Base-by-base conservation (phyloP, 805 yeast species). In the Metschnikowia dekortorum region DNA sequence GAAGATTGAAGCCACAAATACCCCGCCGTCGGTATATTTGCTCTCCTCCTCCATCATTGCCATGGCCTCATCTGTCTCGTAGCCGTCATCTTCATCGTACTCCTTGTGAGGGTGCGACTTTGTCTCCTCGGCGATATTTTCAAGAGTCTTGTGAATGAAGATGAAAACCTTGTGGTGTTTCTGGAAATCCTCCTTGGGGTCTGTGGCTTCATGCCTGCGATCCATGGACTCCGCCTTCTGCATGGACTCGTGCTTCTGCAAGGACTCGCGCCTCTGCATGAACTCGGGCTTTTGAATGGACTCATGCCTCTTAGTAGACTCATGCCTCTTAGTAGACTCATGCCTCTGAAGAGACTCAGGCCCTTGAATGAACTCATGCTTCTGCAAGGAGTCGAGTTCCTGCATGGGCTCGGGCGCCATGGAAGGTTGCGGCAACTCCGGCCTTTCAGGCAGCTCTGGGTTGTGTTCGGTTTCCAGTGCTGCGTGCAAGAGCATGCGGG, bases 1-100 rank as follows among this genome's bases (percentile, higher is more conserved):
- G 41, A 49, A 54, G 8, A 50, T 49, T 5, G 58, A 53, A 8
- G 55, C 46, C 34, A 47, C 53, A 11, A 53, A 44, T 10, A 39
- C 11, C 8, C 29, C 35, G 1, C 34, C 46, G 6, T 45, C 45
- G 1, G 31, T n/a, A 9, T 32, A n/a, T 29, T 49, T 47, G 3
- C 9, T 34, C 26, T 49, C 52, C 41, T 45, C 45, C 16, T 39
- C 49, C 41, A 45, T 28, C 28, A 49, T 44, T 13, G 44, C 44
- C 42, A 37, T 8, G 32, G 48, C 50, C 44, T 51, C 52, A 14
- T 53, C 54, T 13, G 50, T 52, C 22, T 51, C 52, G 39, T 45
- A 48, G 22, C 36, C 48, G n/a, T 50, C 47, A 18, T 45, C 55
- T 2, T 53, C 60, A 26, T 48, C 52, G 8, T 26, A 55, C 16